Conservation (phyloP, 164 flowering plant genomes). For the Nymphaea thermarum region DNA sequence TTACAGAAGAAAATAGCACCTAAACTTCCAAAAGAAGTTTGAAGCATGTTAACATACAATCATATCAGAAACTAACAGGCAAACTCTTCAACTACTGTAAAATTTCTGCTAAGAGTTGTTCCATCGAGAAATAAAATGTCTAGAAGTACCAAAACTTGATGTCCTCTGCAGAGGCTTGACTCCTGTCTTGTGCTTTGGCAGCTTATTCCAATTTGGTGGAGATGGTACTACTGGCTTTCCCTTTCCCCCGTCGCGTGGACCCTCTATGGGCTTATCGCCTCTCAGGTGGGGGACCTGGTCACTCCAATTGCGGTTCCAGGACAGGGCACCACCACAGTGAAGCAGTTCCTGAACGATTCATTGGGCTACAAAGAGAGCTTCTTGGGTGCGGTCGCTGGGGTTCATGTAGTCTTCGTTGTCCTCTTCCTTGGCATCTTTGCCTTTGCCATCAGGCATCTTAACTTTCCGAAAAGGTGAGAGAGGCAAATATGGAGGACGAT, state of each 20-base stretch:
- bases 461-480: constrained; percentile 60
- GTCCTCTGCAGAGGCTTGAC: too few species aligned
- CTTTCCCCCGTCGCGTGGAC: constrained; percentile 72
- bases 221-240: constrained; percentile 85
- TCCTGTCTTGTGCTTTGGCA: constrained; percentile 13
- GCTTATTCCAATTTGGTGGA: constrained; percentile 87
- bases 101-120: too few species aligned
- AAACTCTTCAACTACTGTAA: too few species aligned
- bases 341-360: constrained; percentile 24
- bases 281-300: constrained; percentile 28
- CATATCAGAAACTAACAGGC: too few species aligned
- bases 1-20: too few species aligned
- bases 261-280: constrained; percentile 51
- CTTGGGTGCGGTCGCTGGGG: constrained; percentile 45
- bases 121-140: too few species aligned
- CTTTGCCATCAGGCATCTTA: constrained; percentile 58
- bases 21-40: too few species aligned
- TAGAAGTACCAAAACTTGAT: too few species aligned
- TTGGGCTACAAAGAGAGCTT: constrained; percentile 53
- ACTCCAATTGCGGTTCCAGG: constrained; percentile 38
- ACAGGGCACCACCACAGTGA: constrained; percentile 12
- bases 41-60: too few species aligned
- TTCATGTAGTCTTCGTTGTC: constrained; percentile 42
- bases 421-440: constrained; percentile 55
- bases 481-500: background rate